Percentiles rank a stretch among this genome's conserved stretches.
Evolutionary conservation across 2,329 filamentous ascomycete species (phyloP).

Genomic region (Berkeleyomyces rouxiae): DNA sequence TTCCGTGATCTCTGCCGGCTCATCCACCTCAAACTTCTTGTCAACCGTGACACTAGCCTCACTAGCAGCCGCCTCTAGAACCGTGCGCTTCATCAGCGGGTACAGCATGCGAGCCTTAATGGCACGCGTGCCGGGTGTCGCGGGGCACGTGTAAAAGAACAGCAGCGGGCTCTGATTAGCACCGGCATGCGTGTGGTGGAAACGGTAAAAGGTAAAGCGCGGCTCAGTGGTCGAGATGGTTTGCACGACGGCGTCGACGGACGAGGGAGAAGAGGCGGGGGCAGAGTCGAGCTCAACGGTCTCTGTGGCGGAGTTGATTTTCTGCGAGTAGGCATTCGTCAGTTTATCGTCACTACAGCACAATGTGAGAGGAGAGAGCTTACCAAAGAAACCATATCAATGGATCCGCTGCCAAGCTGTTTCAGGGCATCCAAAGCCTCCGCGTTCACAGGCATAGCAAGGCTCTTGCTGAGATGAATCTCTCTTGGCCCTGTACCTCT

Average conservation of each 20-base stretch:
- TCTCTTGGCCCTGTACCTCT: slow-evolving; percentile 44
- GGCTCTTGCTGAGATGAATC: slow-evolving; percentile 40
- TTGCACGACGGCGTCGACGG: slow-evolving; percentile 38
- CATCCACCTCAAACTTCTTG: slow-evolving; percentile 53
- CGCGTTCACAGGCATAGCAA: slow-evolving; percentile 42
- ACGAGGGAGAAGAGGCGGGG: slow-evolving; percentile 32
- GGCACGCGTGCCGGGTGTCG: slow-evolving; percentile 43
- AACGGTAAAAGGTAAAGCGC: slow-evolving; percentile 63
- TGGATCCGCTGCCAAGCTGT: slow-evolving; percentile 36
- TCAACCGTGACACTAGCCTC: slow-evolving; percentile 49
- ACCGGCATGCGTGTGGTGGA: slow-evolving; percentile 39
- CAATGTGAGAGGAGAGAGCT: slow-evolving; percentile 18
- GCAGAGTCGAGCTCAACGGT: slow-evolving; percentile 45
- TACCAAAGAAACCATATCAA: slow-evolving; percentile 49
- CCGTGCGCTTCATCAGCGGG: slow-evolving; percentile 51
- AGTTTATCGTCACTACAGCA: neutral
- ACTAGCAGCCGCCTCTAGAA: slow-evolving; percentile 46
- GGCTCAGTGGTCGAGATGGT: slow-evolving; percentile 52
- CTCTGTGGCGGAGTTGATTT: slow-evolving; percentile 56
- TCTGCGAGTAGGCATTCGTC: slow-evolving; percentile 26
- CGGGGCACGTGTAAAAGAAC: slow-evolving; percentile 72
- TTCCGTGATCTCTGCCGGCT: slow-evolving; percentile 55
- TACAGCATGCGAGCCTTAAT: slow-evolving; percentile 81
- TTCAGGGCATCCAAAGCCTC: slow-evolving; percentile 49
- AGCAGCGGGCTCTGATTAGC: slow-evolving; percentile 41